A percentile compares a stretch with the other conserved stretches of the same genome.
Evolutionary conservation across 2,329 filamentous ascomycete genomes (phyloP).

Genomic region (Arthrobotrys iridis): DNA sequence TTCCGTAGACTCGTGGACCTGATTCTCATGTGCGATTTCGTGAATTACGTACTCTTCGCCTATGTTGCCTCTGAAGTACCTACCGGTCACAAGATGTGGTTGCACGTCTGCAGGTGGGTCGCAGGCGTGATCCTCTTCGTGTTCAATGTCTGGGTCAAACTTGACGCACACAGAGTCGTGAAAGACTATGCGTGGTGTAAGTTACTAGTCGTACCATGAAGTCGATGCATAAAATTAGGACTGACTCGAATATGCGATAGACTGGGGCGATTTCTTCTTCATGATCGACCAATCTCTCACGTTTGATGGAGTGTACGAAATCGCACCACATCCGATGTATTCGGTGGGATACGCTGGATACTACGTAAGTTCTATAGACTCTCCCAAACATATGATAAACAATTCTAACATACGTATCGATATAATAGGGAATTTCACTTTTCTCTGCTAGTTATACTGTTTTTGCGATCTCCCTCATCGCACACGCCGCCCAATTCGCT

Average conservation of each 20-base stretch:
- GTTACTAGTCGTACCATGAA: constrained; percentile 4
- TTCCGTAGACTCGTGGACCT: constrained; percentile 95
- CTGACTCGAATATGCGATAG: constrained; percentile 39
- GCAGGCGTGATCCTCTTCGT: constrained; percentile 80
- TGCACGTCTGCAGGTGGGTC: constrained; percentile 79
- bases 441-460: constrained; percentile 99
- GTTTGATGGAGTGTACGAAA: constrained; percentile 98
- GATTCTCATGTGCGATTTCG: constrained; percentile 98
- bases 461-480: constrained; percentile 93
- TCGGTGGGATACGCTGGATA: constrained; percentile 97
- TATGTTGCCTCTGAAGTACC: constrained; percentile 84
- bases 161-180: constrained; percentile 96
- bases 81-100: constrained; percentile 73
- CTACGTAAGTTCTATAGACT: constrained; percentile 67
- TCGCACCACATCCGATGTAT: constrained; percentile 99
- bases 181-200: constrained; percentile 95
- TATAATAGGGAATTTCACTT: constrained; percentile 79
- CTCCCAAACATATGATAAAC: neutral
- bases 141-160: constrained; percentile 98
- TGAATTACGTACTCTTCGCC: constrained; percentile 95
- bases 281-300: constrained; percentile 97
- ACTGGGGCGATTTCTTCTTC: constrained; percentile 99
- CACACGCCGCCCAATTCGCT: constrained; percentile 91
- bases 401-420: neutral
- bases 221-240: neutral